Evolutionary conservation across 805 yeast species (phyloP), one percentile per base, ranked within the genome.

Genomic region (Yarrowia sp.): DNA sequence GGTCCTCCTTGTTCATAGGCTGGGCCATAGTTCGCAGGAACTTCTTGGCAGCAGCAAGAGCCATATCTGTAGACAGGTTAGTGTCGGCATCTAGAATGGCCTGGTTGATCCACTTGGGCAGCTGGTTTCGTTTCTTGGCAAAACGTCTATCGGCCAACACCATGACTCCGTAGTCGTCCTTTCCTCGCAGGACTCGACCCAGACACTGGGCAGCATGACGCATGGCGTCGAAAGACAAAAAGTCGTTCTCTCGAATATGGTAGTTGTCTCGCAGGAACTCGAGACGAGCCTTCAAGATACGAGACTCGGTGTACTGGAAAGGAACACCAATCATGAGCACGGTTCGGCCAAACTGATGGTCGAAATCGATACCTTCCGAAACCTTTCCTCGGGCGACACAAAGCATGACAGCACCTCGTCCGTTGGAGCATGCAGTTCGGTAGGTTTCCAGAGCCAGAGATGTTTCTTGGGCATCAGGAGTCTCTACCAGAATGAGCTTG

Each of bases 301-400:
- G 87, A 4, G 98, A 93, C 77, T 95, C 99, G 0, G 99, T 95
- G 78, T 95, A 95, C 83, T 95, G 99, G 84, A 95, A 95, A 0
- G 99, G 99, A 72, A 95, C 97, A 72, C 99, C 99, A 79, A 95
- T 94, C 98, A 95, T 94, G 70, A 95, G 82, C 71, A 95, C 99
- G 0, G 98, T 92, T 75, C 99, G 86, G 14, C 99, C 99, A 77
- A 90, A 95, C 72, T 95, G 99, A 77, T 95, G 97, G 77, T 95
- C 98, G 81, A 95, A 95, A 92, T 95, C 99, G 73, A 95, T 95
- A 71, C 99, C 99, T 79, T 95, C 99, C 0, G 97, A 90, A 0
- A 95, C 99, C 76, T 95, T 95, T 9, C 99, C 99, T 84, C 99
- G 92, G 14, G 99, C 99, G 70, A 95, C 99, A 43, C 97, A 92